Percentiles rank a stretch among this genome's conserved stretches.
Evolutionary conservation across 2,329 filamentous ascomycete species (phyloP).

Genomic region (Fusarium napiforme): DNA sequence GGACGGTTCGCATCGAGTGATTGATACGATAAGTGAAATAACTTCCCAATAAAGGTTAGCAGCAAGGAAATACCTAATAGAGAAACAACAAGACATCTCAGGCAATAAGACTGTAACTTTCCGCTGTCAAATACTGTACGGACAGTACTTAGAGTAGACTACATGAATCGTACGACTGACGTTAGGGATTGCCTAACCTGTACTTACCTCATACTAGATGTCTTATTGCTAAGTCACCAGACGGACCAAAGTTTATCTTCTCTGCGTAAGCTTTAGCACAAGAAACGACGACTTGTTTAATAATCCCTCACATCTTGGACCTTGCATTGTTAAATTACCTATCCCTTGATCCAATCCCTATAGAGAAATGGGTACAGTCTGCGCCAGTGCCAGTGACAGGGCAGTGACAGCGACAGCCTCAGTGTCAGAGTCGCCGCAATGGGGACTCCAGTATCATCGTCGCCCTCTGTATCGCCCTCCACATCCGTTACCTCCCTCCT

Average conservation of each 20-base stretch:
- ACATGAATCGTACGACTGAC: neutral
- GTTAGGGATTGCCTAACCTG: neutral
- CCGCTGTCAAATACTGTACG: neutral
- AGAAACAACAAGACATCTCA: neutral
- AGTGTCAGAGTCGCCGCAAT: slow-evolving; percentile 15
- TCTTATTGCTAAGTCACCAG: neutral
- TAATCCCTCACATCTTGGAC: slow-evolving; percentile 14
- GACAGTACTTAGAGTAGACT: neutral
- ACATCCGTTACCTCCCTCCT: slow-evolving; percentile 30
- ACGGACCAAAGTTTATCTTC: neutral
- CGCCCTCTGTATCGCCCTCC: slow-evolving; percentile 17
- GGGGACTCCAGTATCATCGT: slow-evolving; percentile 15
- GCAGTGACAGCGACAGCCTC: neutral
- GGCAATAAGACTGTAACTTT: slow-evolving; percentile 5
- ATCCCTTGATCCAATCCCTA: neutral
- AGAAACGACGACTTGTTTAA: neutral
- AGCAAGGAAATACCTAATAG: slow-evolving; percentile 76
- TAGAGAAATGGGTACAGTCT: slow-evolving; percentile 3
- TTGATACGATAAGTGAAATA: neutral
- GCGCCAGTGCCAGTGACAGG: neutral
- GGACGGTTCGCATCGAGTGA: neutral
- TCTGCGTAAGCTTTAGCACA: neutral
- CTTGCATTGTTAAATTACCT: neutral
- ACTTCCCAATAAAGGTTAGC: slow-evolving; percentile 87
- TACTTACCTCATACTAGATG: neutral